These are phyloP conservation scores for Uromyces viciae-fabae DNA, from an alignment of 1,284 basidiomycete species.

Conservation along the genomic window DNA sequence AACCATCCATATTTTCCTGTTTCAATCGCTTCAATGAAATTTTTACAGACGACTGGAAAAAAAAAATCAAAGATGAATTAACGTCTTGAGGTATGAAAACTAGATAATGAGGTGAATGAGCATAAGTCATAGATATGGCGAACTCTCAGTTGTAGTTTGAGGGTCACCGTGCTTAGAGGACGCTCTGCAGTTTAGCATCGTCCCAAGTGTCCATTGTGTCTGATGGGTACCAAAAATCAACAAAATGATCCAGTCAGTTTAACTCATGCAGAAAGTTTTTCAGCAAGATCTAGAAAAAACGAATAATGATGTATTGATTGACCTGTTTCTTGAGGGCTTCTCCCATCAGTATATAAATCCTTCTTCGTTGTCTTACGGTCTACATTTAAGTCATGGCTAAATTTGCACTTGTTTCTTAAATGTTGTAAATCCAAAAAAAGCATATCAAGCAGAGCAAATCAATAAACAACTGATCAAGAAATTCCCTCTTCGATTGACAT, in stretches of 20 bases:
- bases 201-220: slow-evolving; percentile 99
- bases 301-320: slow-evolving; percentile 51
- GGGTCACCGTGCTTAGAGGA: slow-evolving; percentile 91
- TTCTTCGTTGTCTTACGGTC: slow-evolving; percentile 91
- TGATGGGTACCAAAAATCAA: slow-evolving; percentile 53
- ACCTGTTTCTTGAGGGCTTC: slow-evolving; percentile 72
- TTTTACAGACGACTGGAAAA: slow-evolving; percentile 88
- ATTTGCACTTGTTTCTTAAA: slow-evolving; percentile 77
- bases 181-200: slow-evolving; percentile 80
- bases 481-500: slow-evolving; percentile 43
- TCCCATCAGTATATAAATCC: slow-evolving; percentile 84
- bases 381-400: slow-evolving; percentile 84
- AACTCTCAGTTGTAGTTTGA: slow-evolving; percentile 81
- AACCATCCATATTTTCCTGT: slow-evolving; percentile 87
- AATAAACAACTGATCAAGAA: slow-evolving; percentile 72
- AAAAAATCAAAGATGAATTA: slow-evolving; percentile 43
- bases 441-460: slow-evolving; percentile 58
- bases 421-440: slow-evolving; percentile 53
- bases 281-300: background rate
- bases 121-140: slow-evolving; percentile 50
- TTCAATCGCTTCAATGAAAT: slow-evolving; percentile 95
- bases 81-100: too few species aligned
- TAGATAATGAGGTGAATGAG: background rate
- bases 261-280: slow-evolving; percentile 13
- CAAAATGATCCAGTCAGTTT: slow-evolving; percentile 8